Conservation (phyloP, 257 asterid genomes). For the Nicotiana paniculata region DNA sequence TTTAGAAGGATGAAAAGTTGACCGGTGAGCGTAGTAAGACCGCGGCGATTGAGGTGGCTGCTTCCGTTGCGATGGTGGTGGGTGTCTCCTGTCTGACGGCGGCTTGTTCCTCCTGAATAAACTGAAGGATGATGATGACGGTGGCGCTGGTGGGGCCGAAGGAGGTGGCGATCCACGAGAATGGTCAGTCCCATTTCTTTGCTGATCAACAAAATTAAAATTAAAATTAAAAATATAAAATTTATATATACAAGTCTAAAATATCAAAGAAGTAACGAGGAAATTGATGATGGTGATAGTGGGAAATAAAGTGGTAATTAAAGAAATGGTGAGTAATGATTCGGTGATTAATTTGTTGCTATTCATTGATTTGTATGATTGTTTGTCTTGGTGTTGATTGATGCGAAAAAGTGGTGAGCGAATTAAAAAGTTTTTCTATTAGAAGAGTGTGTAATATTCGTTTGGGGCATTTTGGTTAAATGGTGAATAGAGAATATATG, state of each 20-base stretch:
- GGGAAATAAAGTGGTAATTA: neutral
- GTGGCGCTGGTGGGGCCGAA: neutral
- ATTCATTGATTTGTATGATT: neutral
- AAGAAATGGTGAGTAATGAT: neutral
- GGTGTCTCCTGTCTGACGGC: neutral
- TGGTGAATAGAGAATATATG: neutral
- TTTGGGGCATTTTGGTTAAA: no score
- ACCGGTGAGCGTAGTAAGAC: neutral
- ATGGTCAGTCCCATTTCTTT: neutral
- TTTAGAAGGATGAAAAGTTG: neutral
- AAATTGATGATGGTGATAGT: neutral
- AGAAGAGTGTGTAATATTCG: no score
- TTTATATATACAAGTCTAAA: no score
- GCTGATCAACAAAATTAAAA: neutral
- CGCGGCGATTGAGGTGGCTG: neutral
- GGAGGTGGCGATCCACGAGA: neutral
- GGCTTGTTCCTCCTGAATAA: neutral
- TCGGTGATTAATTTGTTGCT: neutral
- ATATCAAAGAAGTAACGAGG: neutral
- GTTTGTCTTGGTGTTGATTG: neutral
- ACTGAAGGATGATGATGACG: neutral
- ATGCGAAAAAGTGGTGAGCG: no score
- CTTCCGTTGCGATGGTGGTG: neutral
- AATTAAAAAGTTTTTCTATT: no score
- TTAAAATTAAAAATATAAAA: no score